phyloP scores from a whole-genome alignment of 305 asterid genomes.

The Fraxinus greggii region DNA sequence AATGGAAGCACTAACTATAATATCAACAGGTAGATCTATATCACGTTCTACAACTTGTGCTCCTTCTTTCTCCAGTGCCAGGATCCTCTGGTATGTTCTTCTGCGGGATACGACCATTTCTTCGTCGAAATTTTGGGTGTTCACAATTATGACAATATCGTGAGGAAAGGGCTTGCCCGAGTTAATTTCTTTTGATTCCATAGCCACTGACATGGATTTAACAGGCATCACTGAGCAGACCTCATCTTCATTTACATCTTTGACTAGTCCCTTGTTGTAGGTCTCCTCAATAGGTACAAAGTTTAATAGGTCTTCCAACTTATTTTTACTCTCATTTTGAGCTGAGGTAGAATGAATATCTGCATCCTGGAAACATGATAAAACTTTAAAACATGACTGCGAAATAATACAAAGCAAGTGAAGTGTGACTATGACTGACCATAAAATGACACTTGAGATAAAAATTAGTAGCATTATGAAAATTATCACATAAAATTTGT shows the following conservation, averaged over 20 bases:
- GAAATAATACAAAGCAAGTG: slow-evolving; percentile 15
- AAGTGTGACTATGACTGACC: slow-evolving; percentile 15
- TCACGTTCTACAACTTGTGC: slow-evolving; percentile 90
- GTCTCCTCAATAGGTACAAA: slow-evolving; percentile 53
- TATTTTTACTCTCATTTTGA: slow-evolving; percentile 36
- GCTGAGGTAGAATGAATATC: slow-evolving; percentile 40
- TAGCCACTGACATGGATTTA: slow-evolving; percentile 40
- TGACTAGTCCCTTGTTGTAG: slow-evolving; percentile 31
- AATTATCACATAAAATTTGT: slow-evolving; percentile 9
- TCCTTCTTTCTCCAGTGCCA: slow-evolving; percentile 80
- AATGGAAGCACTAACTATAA: slow-evolving; percentile 65
- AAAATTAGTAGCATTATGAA: slow-evolving; percentile 10
- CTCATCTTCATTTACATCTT: slow-evolving; percentile 42
- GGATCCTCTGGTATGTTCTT: slow-evolving; percentile 87
- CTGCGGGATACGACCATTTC: slow-evolving; percentile 95
- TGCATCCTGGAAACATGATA: slow-evolving; percentile 43
- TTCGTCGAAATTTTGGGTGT: slow-evolving; percentile 72
- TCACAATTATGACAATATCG: slow-evolving; percentile 64
- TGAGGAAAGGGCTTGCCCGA: slow-evolving; percentile 43
- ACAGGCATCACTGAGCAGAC: slow-evolving; percentile 42
- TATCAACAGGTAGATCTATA: slow-evolving; percentile 73
- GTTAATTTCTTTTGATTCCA: slow-evolving; percentile 47
- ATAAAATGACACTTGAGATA: slow-evolving; percentile 24
- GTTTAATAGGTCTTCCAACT: slow-evolving; percentile 56
- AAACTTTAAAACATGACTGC: slow-evolving; percentile 20